Base-by-base conservation (phyloP, 139 green algal species). In the Chlorella sp. region DNA sequence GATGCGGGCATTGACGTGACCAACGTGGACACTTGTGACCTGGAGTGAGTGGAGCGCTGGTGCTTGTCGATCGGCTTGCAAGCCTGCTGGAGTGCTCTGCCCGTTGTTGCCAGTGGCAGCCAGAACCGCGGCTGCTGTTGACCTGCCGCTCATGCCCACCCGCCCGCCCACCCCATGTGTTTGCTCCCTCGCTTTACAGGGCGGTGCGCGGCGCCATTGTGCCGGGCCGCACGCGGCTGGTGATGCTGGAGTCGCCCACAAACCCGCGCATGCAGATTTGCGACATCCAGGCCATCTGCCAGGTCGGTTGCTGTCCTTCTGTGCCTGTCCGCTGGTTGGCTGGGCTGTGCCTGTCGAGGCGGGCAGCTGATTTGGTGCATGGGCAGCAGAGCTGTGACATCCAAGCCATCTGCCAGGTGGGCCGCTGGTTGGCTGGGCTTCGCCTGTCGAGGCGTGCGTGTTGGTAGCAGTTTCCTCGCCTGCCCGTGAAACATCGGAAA, bases 181-280 rank as follows among this genome's bases (percentile, higher is more conserved):
- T 51, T 34, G 24, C 24, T 28, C 17, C 38, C 54, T 22, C 48
- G 26, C 60, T 5, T 38, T 86, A 84, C 91, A 95, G 92, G 64
- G 92, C 92, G 67, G 89, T 96, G 32, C 38, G 72, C 20, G 82
- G 68, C 3, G 94, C 91, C 60, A 91, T 97, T 46, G 78, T 89
- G 24, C 92, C 92, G 24, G 95, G 93, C 36, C 89, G 92, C 81
- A 98, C 95, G 54, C 93, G 93, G 84, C 92, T 99, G 69, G 93
- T 99, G 6, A 96, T 99, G 85, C 88, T 99, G 68, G 97, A 99
- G 91, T 96, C 92, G 0, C 97, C 97, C n/a, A 99, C 97, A 72
- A 99, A 99, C 89, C 97, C 97, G 32, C 94, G 97, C 80, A 95
- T 99, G 94, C 93, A 97, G 88, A 92, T 99, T 54, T 98, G 93